These are phyloP conservation scores for Plasmodium vivax DNA, from an alignment of 169 alveolate genomes.

Conservation along the genomic window DNA sequence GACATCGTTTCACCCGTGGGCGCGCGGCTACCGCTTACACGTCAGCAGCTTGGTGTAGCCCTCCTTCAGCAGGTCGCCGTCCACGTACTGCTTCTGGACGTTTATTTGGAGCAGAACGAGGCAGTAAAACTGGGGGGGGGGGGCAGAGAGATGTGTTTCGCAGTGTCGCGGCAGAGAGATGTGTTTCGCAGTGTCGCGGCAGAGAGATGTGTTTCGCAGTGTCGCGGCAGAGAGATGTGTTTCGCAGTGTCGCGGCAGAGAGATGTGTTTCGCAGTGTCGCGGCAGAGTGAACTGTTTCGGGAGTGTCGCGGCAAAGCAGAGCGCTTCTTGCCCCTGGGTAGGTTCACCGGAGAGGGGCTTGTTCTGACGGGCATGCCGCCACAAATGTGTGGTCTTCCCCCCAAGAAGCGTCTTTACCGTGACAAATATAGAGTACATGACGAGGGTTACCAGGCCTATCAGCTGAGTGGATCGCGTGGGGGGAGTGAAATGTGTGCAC, in stretches of 20 bases:
- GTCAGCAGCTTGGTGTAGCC: conserved; percentile 47
- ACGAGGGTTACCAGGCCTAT: conserved; percentile 58
- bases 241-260: too few species aligned
- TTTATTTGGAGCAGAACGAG: conserved; percentile 33
- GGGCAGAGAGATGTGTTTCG: too few species aligned
- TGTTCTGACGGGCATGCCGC: not conserved
- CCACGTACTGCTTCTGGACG: conserved; percentile 45
- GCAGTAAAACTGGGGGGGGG: conserved; percentile 25
- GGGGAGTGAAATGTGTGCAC: not conserved
- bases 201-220: too few species aligned
- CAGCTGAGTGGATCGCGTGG: conserved; percentile 3
- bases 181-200: too few species aligned
- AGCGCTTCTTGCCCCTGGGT: not conserved
- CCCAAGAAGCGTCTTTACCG: not conserved
- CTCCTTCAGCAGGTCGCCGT: conserved; percentile 20
- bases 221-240: too few species aligned
- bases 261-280: too few species aligned
- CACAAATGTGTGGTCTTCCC: not conserved
- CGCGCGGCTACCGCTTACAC: not conserved
- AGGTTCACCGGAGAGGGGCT: not conserved
- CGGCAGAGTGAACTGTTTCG: too few species aligned
- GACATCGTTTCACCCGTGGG: not conserved
- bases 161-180: too few species aligned
- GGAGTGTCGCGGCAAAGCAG: not conserved
- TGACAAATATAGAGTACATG: conserved; percentile 57